Conservation (phyloP, 83 land plant species). For the Isoetes engelmannii region DNA sequence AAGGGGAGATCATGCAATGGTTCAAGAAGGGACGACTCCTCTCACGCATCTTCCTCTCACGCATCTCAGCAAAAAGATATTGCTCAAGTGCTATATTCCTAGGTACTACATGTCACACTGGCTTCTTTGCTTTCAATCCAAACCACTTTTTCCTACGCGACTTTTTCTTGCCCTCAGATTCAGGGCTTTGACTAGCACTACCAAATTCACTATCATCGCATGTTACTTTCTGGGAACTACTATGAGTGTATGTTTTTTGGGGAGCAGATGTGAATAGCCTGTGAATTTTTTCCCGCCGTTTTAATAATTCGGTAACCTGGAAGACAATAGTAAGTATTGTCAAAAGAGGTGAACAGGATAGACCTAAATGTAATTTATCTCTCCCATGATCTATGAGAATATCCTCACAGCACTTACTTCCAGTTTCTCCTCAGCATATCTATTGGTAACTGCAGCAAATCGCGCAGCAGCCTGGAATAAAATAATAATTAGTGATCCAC, state of each 20-base stretch:
- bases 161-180: conserved; percentile 59
- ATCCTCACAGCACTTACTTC: conserved; percentile 43
- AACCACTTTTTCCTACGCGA: conserved; percentile 78
- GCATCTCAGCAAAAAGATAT: too few species aligned
- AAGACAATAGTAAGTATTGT: conserved; percentile 1
- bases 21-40: too few species aligned
- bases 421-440: conserved; percentile 71
- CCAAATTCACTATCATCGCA: conserved; percentile 47
- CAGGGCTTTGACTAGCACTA: conserved; percentile 38
- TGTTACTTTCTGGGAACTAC: conserved; percentile 41
- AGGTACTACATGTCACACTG: too few species aligned
- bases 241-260: conserved; percentile 34
- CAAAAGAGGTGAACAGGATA: background rate
- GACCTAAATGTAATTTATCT: background rate
- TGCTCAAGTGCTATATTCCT: too few species aligned
- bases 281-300: conserved; percentile 71
- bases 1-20: too few species aligned
- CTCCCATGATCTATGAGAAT: background rate
- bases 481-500: background rate
- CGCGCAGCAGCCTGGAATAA: conserved; percentile 73
- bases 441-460: conserved; percentile 75
- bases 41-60: too few species aligned
- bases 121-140: too few species aligned
- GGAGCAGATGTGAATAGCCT: conserved; percentile 56
- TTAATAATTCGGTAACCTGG: conserved; percentile 86